These are phyloP conservation scores for Kurtzmaniella fragi DNA, from an alignment of 805 yeast species.

Conservation along the genomic window DNA sequence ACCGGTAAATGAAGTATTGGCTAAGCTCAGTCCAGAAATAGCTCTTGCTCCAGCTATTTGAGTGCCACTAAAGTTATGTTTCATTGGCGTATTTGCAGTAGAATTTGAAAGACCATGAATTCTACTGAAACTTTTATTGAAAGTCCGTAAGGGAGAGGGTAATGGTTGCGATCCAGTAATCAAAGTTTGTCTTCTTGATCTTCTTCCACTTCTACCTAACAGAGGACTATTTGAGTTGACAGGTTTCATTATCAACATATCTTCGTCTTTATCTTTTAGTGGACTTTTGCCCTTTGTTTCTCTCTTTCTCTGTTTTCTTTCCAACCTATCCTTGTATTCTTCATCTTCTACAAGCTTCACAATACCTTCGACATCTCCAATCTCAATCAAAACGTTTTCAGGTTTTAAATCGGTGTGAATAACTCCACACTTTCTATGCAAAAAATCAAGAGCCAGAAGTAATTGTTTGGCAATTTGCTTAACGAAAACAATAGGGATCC, in stretches of 20 bases:
- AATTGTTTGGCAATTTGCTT: constrained; percentile 80
- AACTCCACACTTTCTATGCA: constrained; percentile 63
- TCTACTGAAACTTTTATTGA: constrained; percentile 35
- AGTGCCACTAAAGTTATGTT: constrained; percentile 8
- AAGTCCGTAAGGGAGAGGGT: constrained; percentile 78
- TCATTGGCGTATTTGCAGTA: constrained; percentile 37
- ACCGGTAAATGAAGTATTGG: too few species aligned
- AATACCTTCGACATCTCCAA: constrained; percentile 78
- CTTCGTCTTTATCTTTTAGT: neutral
- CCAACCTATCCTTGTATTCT: constrained; percentile 46
- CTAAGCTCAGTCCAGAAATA: neutral
- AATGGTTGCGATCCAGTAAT: constrained; percentile 91
- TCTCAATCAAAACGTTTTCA: constrained; percentile 71
- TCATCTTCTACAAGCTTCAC: constrained; percentile 61
- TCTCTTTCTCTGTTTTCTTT: constrained; percentile 37
- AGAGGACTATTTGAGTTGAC: constrained; percentile 27
- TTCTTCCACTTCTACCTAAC: constrained; percentile 39
- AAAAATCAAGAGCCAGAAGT: constrained; percentile 63
- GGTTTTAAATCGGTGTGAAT: constrained; percentile 74
- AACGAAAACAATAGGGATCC: constrained; percentile 71
- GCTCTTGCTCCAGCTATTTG: neutral
- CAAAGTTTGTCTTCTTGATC: constrained; percentile 67
- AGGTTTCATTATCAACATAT: constrained; percentile 2
- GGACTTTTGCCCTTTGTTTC: constrained; percentile 22
- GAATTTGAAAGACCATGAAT: constrained; percentile 32